Base-by-base conservation (phyloP, 2,329 filamentous ascomycete species). In the Neonectria faginata region DNA sequence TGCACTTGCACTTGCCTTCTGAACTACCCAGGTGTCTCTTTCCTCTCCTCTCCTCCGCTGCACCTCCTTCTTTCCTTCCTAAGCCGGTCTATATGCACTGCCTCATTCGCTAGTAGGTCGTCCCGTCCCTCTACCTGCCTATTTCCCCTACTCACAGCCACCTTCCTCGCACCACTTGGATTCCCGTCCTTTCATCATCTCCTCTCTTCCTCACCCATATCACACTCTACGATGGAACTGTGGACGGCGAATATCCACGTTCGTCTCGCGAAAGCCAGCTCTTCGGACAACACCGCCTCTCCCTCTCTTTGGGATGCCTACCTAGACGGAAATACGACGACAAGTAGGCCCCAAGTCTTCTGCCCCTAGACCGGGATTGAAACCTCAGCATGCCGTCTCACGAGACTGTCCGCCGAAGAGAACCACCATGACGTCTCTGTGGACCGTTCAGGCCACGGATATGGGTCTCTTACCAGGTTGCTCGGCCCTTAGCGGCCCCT, bases 391-490 rank as follows among this genome's bases (percentile, higher is more conserved):
- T n/a, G 25, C 27, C 16, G 16, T n/a, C n/a, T 50, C 47, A 20
- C 18, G 27, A 54, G 29, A 42, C 51, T 33, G 33, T 31, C 55
- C 55, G 29, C 8, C 33, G 41, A 29, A 9, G n/a, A 42, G 39
- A 54, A 45, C 18, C 44, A 58, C 25, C 52, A 59, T 59, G 55
- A 63, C 55, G 56, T 58, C 42, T 45, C 45, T 39, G 61, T 55
- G 61, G 56, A 63, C 53, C 55, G 36, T 47, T 41, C 33, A 36
- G 42, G 31, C 50, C 27, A 27, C 25, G 41, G 20, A n/a, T 48
- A 63, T 57, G 55, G 60, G 60, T 55, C 50, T 58, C 53, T 57
- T 58, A 58, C 60, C 31, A 58, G 50, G 60, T 58, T 48, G 55
- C 11, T 25, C 25, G 50, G 55, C 22, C 53, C 53, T 47, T 20